Evolutionary conservation across 371 early-diverging fungal genomes (phyloP).

Genomic region (Mycotypha africana): DNA sequence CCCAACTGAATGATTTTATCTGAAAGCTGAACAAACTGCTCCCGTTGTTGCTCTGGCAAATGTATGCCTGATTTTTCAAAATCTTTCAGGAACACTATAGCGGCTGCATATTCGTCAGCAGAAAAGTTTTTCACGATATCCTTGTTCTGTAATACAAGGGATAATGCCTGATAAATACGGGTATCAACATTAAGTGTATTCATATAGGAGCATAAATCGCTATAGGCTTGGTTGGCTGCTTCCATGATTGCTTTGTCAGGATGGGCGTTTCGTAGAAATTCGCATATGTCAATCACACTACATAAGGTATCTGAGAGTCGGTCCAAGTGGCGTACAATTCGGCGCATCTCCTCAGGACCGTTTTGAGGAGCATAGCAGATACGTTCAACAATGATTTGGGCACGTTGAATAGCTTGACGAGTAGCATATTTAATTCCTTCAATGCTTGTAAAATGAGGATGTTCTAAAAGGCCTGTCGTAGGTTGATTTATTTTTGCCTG

Average conservation of each 20-base stretch:
- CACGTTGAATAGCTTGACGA: slow-evolving; percentile 41
- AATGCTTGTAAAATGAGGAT: slow-evolving; percentile 26
- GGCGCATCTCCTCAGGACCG: slow-evolving; percentile 54
- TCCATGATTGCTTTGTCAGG: slow-evolving; percentile 66
- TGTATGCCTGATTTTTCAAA: slow-evolving; percentile 96
- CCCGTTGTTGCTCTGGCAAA: slow-evolving; percentile 60
- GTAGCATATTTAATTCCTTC: slow-evolving; percentile 37
- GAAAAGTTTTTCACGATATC: slow-evolving; percentile 48
- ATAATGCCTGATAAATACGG: slow-evolving; percentile 67
- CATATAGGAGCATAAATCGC: slow-evolving; percentile 77
- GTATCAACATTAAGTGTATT: slow-evolving; percentile 90
- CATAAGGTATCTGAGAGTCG: slow-evolving; percentile 88
- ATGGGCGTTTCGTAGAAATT: slow-evolving; percentile 89
- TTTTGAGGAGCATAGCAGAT: slow-evolving; percentile 54
- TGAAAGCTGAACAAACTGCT: slow-evolving; percentile 74
- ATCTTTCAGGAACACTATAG: slow-evolving; percentile 78
- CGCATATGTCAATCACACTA: slow-evolving; percentile 86
- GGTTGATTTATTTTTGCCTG: background rate
- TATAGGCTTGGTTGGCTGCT: slow-evolving; percentile 78
- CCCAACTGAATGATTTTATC: slow-evolving; percentile 78
- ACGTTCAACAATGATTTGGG: slow-evolving; percentile 52
- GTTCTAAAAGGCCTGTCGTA: slow-evolving; percentile 27
- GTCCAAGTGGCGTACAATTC: slow-evolving; percentile 82
- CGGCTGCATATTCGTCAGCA: slow-evolving; percentile 73
- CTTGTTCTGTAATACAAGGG: slow-evolving; percentile 53